Evolutionary conservation across 805 yeast genomes (phyloP), one percentile per base, ranked within the genome.

Genomic region (Candida succiphila): DNA sequence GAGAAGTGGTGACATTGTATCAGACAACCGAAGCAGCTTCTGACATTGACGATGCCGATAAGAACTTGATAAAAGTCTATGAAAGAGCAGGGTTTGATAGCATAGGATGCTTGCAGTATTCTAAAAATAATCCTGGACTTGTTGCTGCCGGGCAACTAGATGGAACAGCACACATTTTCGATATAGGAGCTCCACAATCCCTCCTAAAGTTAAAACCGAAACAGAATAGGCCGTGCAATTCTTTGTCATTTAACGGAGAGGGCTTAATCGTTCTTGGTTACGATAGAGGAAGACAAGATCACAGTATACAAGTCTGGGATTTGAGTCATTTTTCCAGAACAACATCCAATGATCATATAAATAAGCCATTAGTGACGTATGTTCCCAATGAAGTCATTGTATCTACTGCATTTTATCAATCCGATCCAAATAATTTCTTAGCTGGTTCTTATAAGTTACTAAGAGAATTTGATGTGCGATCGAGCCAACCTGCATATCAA

Each of bases 291-390:
- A 65, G 87, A 34, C 83, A 74, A 41, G 94, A 83, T 45, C 72
- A 75, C 37, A 77, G 89, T 17, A 58, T 88, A 29, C 81, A 81
- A 42, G 64, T 88, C 4, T 88, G 92, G 88, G 86, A 85, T 49
- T 63, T 83, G 4, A 73, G 71, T 35, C 76, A 75, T 43, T 79
- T 74, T 39, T 60, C 72, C 1, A 54, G 63, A 30, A 54, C 53
- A 29, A 60, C 67, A 33, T 62, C 62, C 17, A 67, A 67, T 37
- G 72, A 71, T 23, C 73, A 71, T 33, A 58, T 70, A 2, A 62
- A 65, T n/a, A 63, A 68, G 34, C 78, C 84, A 4, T 54, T 72
- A 7, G 61, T 65, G 31, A 65, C 80, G 1, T 78, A 67, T 44
- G 63, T 84, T 18, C 73, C 78, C 20, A 80, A 82, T 44, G 97